Base-by-base conservation (phyloP, 1,284 basidiomycete species). In the Microbotryomycetes sp. region DNA sequence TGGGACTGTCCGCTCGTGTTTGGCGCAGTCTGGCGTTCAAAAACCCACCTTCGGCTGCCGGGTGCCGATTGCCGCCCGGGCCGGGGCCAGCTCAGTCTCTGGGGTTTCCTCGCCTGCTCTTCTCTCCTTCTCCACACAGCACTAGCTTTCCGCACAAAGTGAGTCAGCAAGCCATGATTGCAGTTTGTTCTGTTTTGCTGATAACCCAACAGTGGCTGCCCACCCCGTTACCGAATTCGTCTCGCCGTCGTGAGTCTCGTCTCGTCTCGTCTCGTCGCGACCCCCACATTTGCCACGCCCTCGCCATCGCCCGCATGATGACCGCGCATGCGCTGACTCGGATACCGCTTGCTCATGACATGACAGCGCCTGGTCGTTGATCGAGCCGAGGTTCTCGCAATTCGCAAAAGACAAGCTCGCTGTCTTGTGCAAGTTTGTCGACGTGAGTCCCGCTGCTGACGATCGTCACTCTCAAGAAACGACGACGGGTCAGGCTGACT, bases 361-460 rank as follows among this genome's bases (percentile, higher is more conserved):
- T 41, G 21, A 35, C 61, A 71, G 71, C 41, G 72, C 75, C 4
- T 77, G 76, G 76, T 64, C 70, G 15, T 68, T 76, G 29, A 71
- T 77, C 60, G 68, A 74, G 65, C 68, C 70, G 69, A 72, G 74
- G 67, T 88, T 97, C 81, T 89, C 89, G 5, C 82, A 85, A 13
- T 89, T 82, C 71, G 94, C 86, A 45, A 93, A 91, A 78, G 85
- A 91, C 70, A 87, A 84, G 5, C 81, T 97, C 51, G 80, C 83
- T 54, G 91, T 87, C 72, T 82, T 97, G 59, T 83, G 96, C 72
- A 78, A 79, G 51, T 97, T 97, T 75, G 81, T 93, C 60, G 84
- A 91, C 78, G 91, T 88, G 65, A 68, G 82, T 75, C 21, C 16
- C 18, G 35, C 35, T 18, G 18, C 35, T 41, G 11, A 18, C 35